Conservation (phyloP, 345 rosid genomes). For the Aquilaria malaccensis region DNA sequence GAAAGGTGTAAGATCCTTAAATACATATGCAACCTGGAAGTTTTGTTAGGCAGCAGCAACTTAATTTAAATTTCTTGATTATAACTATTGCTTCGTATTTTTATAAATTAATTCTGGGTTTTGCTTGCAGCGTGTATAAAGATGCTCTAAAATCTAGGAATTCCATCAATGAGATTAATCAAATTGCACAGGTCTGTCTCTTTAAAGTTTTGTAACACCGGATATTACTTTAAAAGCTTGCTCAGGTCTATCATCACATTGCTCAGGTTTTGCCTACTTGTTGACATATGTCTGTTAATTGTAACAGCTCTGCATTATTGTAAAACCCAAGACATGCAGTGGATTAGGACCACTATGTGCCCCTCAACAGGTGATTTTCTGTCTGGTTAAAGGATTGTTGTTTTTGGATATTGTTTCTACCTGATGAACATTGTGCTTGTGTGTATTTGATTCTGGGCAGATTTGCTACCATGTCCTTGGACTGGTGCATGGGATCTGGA, state of each 20-base stretch:
- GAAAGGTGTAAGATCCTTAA: neutral
- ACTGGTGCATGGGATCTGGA: constrained; percentile 95
- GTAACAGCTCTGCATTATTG: constrained; percentile 71
- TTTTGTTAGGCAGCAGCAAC: neutral
- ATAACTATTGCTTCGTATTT: neutral
- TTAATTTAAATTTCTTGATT: too few species aligned
- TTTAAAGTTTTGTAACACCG: neutral
- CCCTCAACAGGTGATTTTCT: constrained; percentile 58
- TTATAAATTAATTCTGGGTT: constrained; percentile 17
- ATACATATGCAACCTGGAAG: neutral
- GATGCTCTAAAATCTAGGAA: constrained; percentile 79
- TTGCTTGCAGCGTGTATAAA: constrained; percentile 62
- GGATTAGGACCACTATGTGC: constrained; percentile 75
- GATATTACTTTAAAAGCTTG: constrained; percentile 10
- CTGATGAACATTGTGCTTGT: too few species aligned
- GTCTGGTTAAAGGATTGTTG: too few species aligned
- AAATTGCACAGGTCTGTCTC: constrained; percentile 87
- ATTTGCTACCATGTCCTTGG: constrained; percentile 98
- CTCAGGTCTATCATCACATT: too few species aligned
- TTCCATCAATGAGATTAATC: constrained; percentile 79
- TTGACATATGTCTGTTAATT: constrained; percentile 20
- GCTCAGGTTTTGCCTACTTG: constrained; percentile 4
- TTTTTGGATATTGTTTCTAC: too few species aligned
- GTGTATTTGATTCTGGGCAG: constrained; percentile 33
- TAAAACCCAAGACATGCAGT: constrained; percentile 58